Base-by-base conservation (phyloP, 129 eudicot genomes). In the Flaveria brownii region DNA sequence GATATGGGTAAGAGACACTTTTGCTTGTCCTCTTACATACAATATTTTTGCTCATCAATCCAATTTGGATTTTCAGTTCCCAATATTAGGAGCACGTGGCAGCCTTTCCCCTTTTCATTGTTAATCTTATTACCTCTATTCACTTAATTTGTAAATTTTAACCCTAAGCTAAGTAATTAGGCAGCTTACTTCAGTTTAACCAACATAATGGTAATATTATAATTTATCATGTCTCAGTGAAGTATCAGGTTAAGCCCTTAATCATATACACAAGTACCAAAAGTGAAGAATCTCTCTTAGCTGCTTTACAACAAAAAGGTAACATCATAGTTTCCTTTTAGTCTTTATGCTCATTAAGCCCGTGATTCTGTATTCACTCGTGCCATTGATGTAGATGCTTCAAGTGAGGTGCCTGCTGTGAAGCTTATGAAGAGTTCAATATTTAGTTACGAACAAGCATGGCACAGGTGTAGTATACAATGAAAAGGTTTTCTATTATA, bases 371-470 rank as follows among this genome's bases (percentile, higher is more conserved):
- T 75, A 28, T 59, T 78, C 68, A 73, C 39, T 66, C 63, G 39
- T 57, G 73, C 15, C 30, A 30, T 70, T 78, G 74, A 76, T 79
- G 81, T 94, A 95, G 99, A 91, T 74, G 90, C 87, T 71, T 77
- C 80, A 56, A 73, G 70, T 79, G 91, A 76, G 69, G 85, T 76
- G 72, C 87, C 90, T 57, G 61, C 90, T 6, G 94, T 95, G 78
- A 91, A 91, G 88, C 90, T 91, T 76, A 84, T 95, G 84, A 95
- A 95, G 82, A 95, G 99, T 86, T 87, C 99, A 77, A 76, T 95
- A 73, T 95, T 95, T 82, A 86, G 90, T 84, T 91, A 95, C 36
- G 97, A 95, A 87, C 99, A 95, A 87, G 99, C 99, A 76, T 91
- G 97, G 99, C 99, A 95, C 88, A 95, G 97, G 99, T 95, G 70